These are phyloP conservation scores for Linum tenue DNA, from an alignment of 345 rosid species.

Conservation along the genomic window DNA sequence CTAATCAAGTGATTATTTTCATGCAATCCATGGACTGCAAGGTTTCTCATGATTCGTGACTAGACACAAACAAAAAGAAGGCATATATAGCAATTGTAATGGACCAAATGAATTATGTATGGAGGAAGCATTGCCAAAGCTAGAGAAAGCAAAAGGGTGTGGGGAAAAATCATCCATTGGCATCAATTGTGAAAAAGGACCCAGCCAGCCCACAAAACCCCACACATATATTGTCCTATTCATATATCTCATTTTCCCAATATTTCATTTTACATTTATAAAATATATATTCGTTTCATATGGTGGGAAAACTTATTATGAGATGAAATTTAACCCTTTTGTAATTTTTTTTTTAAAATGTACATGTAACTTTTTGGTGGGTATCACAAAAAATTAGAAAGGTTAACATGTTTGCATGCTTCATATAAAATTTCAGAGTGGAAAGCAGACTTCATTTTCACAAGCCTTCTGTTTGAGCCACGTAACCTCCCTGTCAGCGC, in stretches of 20 bases:
- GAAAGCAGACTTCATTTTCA: background rate
- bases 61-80: no score
- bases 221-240: constrained; percentile 9
- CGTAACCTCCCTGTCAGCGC: no score
- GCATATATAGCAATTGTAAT: no score
- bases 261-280: no score
- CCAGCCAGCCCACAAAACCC: constrained; percentile 13
- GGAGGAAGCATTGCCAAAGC: constrained; percentile 16
- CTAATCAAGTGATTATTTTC: no score
- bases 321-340: background rate
- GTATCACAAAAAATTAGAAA: no score
- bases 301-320: background rate
- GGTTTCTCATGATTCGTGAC: no score
- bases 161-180: constrained; percentile 5
- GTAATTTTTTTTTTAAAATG: background rate
- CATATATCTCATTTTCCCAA: background rate
- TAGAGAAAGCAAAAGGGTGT: background rate
- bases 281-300: no score
- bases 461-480: no score
- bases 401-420: no score
- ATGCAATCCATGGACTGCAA: no score
- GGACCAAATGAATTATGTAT: background rate
- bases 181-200: constrained; percentile 22
- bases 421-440: background rate
- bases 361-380: no score